Evolutionary conservation across 441 rosid species (phyloP).

Genomic region (Jatropha podagrica): DNA sequence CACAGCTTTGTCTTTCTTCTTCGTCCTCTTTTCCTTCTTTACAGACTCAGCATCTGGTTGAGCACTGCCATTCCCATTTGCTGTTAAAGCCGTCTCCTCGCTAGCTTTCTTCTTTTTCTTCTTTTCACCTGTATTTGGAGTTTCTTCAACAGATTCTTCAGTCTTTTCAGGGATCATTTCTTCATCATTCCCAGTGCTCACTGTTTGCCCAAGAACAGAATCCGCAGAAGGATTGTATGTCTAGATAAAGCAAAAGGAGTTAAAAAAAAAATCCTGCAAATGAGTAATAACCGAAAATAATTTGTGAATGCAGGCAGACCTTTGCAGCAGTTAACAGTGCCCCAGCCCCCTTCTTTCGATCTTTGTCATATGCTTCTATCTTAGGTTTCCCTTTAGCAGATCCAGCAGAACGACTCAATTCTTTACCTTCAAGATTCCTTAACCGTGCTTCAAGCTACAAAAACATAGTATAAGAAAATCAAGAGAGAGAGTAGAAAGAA

Average conservation of each 20-base stretch:
- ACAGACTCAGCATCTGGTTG: conserved; percentile 28
- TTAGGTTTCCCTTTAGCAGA: conserved; percentile 91
- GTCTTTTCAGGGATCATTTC: conserved; percentile 29
- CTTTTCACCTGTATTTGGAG: conserved; percentile 18
- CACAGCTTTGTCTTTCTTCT: conserved; percentile 41
- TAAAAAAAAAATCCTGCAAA: background rate
- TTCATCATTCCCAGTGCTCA: conserved; percentile 31
- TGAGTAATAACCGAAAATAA: background rate
- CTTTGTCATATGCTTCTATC: conserved; percentile 84
- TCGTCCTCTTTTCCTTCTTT: conserved; percentile 54
- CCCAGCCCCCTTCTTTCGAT: conserved; percentile 65
- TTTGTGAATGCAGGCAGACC: conserved; percentile 33
- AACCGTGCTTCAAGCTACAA: conserved; percentile 74
- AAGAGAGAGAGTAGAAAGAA: background rate
- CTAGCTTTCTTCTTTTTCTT: conserved; percentile 37
- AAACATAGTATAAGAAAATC: background rate
- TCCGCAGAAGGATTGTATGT: conserved; percentile 78
- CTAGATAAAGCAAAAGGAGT: conserved; percentile 35
- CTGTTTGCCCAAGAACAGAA: conserved; percentile 50
- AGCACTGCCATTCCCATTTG: conserved; percentile 26
- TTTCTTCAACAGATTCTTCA: conserved; percentile 24
- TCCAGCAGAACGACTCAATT: conserved; percentile 68
- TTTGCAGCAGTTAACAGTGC: conserved; percentile 76
- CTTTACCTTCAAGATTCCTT: conserved; percentile 82
- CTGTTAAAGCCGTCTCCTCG: conserved; percentile 16